Evolutionary conservation across 2,329 filamentous ascomycete genomes (phyloP).

Genomic region (Penicillium sp.): DNA sequence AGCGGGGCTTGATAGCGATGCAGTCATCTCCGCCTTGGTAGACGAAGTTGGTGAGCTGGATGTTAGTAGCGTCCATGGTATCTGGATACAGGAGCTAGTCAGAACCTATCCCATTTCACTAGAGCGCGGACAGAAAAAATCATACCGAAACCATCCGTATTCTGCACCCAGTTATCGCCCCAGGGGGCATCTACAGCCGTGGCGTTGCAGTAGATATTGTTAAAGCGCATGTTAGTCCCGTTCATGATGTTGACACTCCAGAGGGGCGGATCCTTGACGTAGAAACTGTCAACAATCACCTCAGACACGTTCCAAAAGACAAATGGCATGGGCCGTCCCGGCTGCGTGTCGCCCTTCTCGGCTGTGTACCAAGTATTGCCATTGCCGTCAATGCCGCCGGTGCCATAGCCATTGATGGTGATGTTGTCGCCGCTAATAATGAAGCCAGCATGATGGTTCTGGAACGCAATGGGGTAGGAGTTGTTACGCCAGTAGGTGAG

Average conservation of each 20-base stretch:
- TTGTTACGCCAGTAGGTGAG: conserved; percentile 49
- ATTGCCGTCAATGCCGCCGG: conserved; percentile 48
- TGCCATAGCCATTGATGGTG: conserved; percentile 45
- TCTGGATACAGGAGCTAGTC: too few species aligned
- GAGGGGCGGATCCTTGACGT: conserved; percentile 44
- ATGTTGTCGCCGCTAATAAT: conserved; percentile 45
- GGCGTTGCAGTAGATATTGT: conserved; percentile 46
- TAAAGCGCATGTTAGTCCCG: conserved; percentile 46
- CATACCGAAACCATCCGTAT: conserved; percentile 50
- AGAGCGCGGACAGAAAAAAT: too few species aligned
- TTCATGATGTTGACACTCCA: conserved; percentile 53
- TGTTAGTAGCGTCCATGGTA: conserved; percentile 48
- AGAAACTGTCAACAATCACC: conserved; percentile 47
- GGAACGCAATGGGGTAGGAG: conserved; percentile 46
- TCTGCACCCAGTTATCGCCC: conserved; percentile 50
- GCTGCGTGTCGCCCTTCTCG: conserved; percentile 41
- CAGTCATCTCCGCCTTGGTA: conserved; percentile 56
- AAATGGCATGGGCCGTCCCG: conserved; percentile 50
- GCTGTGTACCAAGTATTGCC: conserved; percentile 48
- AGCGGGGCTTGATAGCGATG: conserved; percentile 54
- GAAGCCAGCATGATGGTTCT: conserved; percentile 50
- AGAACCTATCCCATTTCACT: too few species aligned
- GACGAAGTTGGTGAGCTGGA: conserved; percentile 43
- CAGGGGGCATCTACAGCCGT: conserved; percentile 44
- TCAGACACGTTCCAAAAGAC: conserved; percentile 52